Conservation (phyloP, 257 asterid genomes). For the Fraxinus quadrangulata region DNA sequence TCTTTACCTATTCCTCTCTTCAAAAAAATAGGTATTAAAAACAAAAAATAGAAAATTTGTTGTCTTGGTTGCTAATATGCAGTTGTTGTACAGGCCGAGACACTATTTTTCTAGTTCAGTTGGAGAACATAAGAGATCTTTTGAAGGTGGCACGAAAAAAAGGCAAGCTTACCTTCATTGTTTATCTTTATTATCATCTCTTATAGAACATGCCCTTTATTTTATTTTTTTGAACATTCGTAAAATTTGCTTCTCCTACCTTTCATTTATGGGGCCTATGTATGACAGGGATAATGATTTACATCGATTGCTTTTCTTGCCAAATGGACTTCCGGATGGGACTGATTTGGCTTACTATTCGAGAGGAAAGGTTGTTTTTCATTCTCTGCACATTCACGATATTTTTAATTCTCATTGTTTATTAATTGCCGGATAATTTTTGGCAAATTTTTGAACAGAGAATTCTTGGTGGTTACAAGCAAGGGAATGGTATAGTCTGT, state of each 20-base stretch:
- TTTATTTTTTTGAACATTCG: not conserved
- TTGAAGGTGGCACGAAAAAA: constrained; percentile 77
- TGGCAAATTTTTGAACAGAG: constrained; percentile 45
- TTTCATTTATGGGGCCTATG: constrained; percentile 14
- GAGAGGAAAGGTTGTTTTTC: constrained; percentile 83
- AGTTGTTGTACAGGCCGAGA: constrained; percentile 67
- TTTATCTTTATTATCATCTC: constrained; percentile 4
- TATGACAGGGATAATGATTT: constrained; percentile 85
- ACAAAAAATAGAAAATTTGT: not conserved
- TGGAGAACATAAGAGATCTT: constrained; percentile 51
- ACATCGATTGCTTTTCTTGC: constrained; percentile 88
- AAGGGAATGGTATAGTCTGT: constrained; percentile 87
- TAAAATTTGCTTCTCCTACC: not conserved
- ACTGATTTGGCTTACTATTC: constrained; percentile 94
- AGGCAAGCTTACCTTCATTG: constrained; percentile 49
- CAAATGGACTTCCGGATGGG: constrained; percentile 98
- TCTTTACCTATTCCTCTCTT: constrained; percentile 17
- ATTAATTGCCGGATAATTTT: constrained; percentile 11
- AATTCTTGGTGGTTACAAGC: constrained; percentile 95
- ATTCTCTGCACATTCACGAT: not conserved
- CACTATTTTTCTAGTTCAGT: constrained; percentile 44
- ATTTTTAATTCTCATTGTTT: constrained; percentile 17
- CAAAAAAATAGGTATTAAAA: not conserved
- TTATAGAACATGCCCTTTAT: not conserved
- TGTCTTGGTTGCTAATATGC: constrained; percentile 27